Evolutionary conservation across 75 land plant genomes (phyloP), one percentile per base, ranked within the genome.

Genomic region (Sequoiadendron giganteum): DNA sequence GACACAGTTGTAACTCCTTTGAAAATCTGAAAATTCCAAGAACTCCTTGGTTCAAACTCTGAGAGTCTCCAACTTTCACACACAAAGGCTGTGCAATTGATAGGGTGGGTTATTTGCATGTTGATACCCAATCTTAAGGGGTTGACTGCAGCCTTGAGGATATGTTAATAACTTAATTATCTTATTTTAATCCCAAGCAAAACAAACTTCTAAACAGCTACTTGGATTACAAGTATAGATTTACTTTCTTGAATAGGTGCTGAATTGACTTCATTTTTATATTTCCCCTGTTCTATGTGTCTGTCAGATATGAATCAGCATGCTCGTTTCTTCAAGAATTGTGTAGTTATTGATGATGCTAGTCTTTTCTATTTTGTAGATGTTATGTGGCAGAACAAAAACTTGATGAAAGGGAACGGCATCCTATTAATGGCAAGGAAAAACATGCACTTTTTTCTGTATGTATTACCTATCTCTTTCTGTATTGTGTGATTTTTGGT

Each of bases 321-420:
- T 83, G 2, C 21, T 5, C 21, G 18, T 28, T 21, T 83, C 48
- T 42, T 36, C 39, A 36, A 85, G 28, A 9, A 56, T 21, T 85
- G 38, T 56, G 14, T 39, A 30, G 72, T 32, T 10, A 49, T 85
- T 21, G 75, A 21, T 58, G 72, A 14, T 32, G 10, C 13, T 2
- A 18, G 65, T 85, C 3, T 11, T 45, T 85, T 19, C 16, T 52
- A 21, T 85, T 56, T 55, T 39, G 30, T 92, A 92, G 93, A 77
- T 92, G 93, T 77, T 83, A 92, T 79, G 90, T 70, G 42, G 88
- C 90, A 49, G 92, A 92, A 38, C 87, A 90, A 86, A 92, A 73
- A 75, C 93, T 86, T 42, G 93, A 92, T 72, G 93, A 92, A 55
- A 91, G 85, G 86, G 92, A 91, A 28, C 86, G 93, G 49, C 93